phyloP scores from a whole-genome alignment of 2,329 filamentous ascomycete species.

The Fusarium gaditjirri region DNA sequence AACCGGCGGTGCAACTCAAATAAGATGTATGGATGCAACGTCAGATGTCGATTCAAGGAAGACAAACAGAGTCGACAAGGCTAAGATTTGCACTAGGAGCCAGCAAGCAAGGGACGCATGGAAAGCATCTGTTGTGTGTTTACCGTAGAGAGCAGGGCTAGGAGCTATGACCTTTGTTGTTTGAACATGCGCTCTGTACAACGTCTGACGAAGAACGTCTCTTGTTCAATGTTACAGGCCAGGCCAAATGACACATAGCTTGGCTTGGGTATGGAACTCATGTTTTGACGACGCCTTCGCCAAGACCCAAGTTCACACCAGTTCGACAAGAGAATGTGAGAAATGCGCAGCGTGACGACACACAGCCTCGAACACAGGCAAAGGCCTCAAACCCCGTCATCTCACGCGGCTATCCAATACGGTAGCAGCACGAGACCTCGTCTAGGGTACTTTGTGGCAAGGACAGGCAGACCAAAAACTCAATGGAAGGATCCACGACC shows the following conservation, averaged over 20 bases:
- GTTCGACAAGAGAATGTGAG: conserved; percentile 25
- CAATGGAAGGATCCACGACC: neutral
- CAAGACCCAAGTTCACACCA: conserved; percentile 41
- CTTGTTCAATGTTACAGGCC: neutral
- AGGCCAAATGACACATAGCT: neutral
- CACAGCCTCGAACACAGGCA: conserved; percentile 40
- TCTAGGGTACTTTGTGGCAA: conserved; percentile 45
- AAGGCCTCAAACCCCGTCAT: conserved; percentile 39
- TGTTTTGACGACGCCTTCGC: conserved; percentile 13
- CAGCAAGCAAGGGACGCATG: conserved; percentile 1
- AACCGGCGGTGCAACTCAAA: conserved; percentile 39
- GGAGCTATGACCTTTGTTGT: conserved; percentile 16
- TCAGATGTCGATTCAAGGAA: conserved; percentile 39
- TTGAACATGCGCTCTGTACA: neutral
- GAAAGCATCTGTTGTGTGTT: conserved; percentile 18
- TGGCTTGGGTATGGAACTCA: neutral
- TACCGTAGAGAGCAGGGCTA: neutral
- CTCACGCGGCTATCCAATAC: conserved; percentile 46
- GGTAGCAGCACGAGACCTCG: conserved; percentile 47
- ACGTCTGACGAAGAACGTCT: conserved; percentile 1
- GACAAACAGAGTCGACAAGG: conserved; percentile 11
- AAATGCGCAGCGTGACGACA: conserved; percentile 41
- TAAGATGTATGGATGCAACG: conserved; percentile 36
- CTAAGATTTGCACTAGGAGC: conserved; percentile 23
- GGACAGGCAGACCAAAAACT: conserved; percentile 15